phyloP scores from a whole-genome alignment of 1,139 yeast genomes.

The Blastobotrys illinoisensis region DNA sequence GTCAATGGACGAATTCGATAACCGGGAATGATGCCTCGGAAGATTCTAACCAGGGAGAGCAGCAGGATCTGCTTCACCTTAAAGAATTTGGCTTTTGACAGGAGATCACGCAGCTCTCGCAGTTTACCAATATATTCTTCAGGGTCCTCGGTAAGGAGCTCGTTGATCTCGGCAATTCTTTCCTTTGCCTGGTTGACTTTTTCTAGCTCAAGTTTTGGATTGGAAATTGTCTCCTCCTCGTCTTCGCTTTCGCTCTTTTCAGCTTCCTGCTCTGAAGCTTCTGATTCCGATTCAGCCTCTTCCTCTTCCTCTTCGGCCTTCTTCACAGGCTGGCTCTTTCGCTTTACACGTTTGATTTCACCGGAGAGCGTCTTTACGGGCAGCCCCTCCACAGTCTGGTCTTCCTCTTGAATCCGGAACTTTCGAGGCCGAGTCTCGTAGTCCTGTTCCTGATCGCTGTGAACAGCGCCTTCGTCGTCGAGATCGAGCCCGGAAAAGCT shows the following conservation, averaged over 20 bases:
- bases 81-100: slow-evolving; percentile 55
- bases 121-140: slow-evolving; percentile 72
- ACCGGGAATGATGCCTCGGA: slow-evolving; percentile 81
- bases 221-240: slow-evolving; percentile 47
- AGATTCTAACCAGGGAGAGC: slow-evolving; percentile 75
- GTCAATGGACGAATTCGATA: slow-evolving; percentile 79
- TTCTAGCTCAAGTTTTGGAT: slow-evolving; percentile 25
- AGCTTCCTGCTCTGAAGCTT: slow-evolving; percentile 24
- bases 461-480: slow-evolving; percentile 20
- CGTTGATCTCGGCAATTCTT: slow-evolving; percentile 77
- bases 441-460: slow-evolving; percentile 27
- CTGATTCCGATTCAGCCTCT: slow-evolving; percentile 21
- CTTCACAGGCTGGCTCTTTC: slow-evolving; percentile 20
- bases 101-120: slow-evolving; percentile 64
- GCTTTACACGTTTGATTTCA: slow-evolving; percentile 53
- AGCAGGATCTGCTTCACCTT: slow-evolving; percentile 69
- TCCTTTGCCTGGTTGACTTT: slow-evolving; percentile 65
- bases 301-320: slow-evolving; percentile 27
- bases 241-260: slow-evolving; percentile 34
- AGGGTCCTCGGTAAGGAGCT: slow-evolving; percentile 77
- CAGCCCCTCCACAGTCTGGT: slow-evolving; percentile 58
- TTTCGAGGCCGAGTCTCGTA: slow-evolving; percentile 32
- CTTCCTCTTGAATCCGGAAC: slow-evolving; percentile 33
- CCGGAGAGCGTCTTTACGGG: slow-evolving; percentile 79
- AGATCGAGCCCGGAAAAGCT: slow-evolving; percentile 22